These are phyloP conservation scores for Backusella westeae DNA, from an alignment of 192 early-diverging fungal genomes.

Conservation along the genomic window DNA sequence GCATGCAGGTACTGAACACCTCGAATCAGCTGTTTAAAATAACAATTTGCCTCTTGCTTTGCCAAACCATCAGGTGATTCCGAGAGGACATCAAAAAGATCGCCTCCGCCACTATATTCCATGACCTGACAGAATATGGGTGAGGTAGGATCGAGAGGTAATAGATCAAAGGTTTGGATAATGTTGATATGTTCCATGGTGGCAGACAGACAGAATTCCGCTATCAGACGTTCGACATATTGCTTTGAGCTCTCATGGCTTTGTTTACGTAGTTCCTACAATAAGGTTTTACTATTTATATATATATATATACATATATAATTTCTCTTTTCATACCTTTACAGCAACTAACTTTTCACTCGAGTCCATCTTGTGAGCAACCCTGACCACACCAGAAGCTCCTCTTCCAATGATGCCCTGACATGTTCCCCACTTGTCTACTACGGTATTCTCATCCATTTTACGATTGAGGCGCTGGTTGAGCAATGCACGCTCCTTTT, in stretches of 20 bases:
- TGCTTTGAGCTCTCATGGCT: conserved; percentile 42
- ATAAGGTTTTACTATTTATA: neutral
- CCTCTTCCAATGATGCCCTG: conserved; percentile 38
- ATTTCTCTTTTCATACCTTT: conserved; percentile 23
- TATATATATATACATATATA: neutral
- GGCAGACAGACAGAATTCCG: conserved; percentile 79
- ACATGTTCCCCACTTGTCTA: conserved; percentile 20
- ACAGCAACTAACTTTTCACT: conserved; percentile 36
- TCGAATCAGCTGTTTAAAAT: conserved; percentile 87
- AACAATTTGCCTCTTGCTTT: conserved; percentile 60
- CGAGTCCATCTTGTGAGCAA: conserved; percentile 32
- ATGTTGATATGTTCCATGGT: conserved; percentile 73
- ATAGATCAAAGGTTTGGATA: conserved; percentile 72
- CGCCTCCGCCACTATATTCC: conserved; percentile 83
- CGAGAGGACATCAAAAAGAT: conserved; percentile 68
- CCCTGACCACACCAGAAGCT: conserved; percentile 37
- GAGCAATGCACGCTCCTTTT: neutral
- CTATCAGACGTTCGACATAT: conserved; percentile 48
- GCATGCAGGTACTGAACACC: conserved; percentile 90
- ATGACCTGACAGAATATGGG: conserved; percentile 64
- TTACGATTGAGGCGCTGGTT: neutral
- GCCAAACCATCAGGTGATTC: conserved; percentile 53
- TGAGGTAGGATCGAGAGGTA: conserved; percentile 61
- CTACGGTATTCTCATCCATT: neutral
- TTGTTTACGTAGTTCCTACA: conserved; percentile 83